Conservation (phyloP, 371 early-diverging fungal genomes). For the Batrachochytrium dendrobatidis region DNA sequence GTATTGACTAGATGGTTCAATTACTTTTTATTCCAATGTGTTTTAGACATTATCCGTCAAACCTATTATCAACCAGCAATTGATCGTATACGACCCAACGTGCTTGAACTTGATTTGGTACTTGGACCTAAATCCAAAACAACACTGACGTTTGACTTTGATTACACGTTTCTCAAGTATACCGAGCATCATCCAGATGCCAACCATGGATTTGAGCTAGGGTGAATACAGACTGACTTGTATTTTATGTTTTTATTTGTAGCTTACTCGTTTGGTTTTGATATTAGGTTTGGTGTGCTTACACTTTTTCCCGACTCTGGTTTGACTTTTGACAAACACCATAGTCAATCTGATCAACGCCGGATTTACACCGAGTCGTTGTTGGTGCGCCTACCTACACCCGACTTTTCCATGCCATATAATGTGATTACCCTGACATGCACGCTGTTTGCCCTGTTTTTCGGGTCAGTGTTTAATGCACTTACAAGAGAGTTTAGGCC, state of each 20-base stretch:
- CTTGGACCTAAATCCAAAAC: conserved; percentile 64
- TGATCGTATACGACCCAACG: conserved; percentile 64
- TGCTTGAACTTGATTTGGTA: conserved; percentile 62
- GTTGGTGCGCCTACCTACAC: conserved; percentile 81
- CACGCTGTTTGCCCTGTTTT: conserved; percentile 89
- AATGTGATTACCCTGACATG: conserved; percentile 95
- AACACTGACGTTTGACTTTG: conserved; percentile 67
- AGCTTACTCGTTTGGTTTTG: too few relatives aligned
- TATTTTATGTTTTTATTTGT: too few relatives aligned
- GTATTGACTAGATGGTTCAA: too few relatives aligned
- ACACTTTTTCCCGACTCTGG: too few relatives aligned
- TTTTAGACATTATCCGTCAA: not conserved
- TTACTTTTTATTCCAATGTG: not conserved
- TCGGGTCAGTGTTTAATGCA: conserved; percentile 86
- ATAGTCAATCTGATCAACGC: not conserved
- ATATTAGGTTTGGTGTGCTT: too few relatives aligned
- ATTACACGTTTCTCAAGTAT: conserved; percentile 84
- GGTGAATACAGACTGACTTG: conserved; percentile 41
- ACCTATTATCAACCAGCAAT: conserved; percentile 25
- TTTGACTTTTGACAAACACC: conserved; percentile 6
- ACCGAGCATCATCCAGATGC: conserved; percentile 96
- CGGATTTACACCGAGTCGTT: conserved; percentile 73
- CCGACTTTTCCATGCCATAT: conserved; percentile 98
- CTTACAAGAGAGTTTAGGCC: conserved; percentile 19
- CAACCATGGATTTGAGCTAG: conserved; percentile 89